Conservation (phyloP, 1,284 basidiomycete species). For the Moniliophthora roreri region DNA sequence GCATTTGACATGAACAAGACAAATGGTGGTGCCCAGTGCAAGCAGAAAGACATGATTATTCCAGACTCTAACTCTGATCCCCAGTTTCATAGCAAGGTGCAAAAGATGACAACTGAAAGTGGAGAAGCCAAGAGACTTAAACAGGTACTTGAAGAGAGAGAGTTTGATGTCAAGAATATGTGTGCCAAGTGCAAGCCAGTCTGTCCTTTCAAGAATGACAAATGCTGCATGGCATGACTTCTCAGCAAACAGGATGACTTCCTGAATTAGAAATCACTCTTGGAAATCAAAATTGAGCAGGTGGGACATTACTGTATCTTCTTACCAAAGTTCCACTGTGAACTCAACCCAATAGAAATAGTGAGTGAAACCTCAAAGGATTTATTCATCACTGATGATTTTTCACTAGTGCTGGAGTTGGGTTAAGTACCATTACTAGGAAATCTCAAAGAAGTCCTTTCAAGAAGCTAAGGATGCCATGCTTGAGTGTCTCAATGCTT, state of each 20-base stretch:
- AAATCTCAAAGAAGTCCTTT: constrained; percentile 27
- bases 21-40: constrained; percentile 27
- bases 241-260: constrained; percentile 35
- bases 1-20: constrained; percentile 32
- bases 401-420: constrained; percentile 30
- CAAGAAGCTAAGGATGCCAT: too few relatives aligned
- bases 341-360: constrained; percentile 31
- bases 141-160: constrained; percentile 25
- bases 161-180: constrained; percentile 18
- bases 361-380: constrained; percentile 18
- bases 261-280: constrained; percentile 28
- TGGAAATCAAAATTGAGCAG: constrained; percentile 16
- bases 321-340: constrained; percentile 28
- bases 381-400: constrained; percentile 6
- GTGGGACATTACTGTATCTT: constrained; percentile 25
- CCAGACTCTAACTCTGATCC: constrained; percentile 23
- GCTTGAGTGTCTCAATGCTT: constrained; percentile 7
- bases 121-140: constrained; percentile 25
- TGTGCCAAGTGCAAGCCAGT: constrained; percentile 24
- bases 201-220: too few relatives aligned
- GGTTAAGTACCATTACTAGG: constrained; percentile 26
- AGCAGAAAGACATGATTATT: constrained; percentile 26
- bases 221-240: constrained; percentile 33
- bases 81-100: constrained; percentile 17
- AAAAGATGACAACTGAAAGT: constrained; percentile 24